Base-by-base conservation (phyloP, 257 asterid genomes). In the Paraleonurus japonicus region DNA sequence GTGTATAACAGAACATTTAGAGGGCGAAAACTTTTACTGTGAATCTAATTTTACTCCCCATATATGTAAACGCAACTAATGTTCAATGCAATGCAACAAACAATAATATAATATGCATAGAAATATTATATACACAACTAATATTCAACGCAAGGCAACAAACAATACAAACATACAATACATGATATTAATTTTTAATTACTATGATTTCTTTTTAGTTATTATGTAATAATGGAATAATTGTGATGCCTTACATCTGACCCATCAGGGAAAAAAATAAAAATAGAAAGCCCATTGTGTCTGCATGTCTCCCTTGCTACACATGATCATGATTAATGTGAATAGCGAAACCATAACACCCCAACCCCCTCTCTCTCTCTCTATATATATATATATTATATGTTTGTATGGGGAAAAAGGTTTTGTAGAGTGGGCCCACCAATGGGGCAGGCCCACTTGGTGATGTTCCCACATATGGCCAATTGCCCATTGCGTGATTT, bases 401-500 rank as follows among this genome's bases (percentile, higher is more conserved):
- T 24, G 26, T 50, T 50, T 6, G 55, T 50, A 50, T 5, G 55
- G 17, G 4, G 24, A 50, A 1, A 50, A 50, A 50, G 0, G 19
- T 24, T 50, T 53, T 62, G 16, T n/a, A 5, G 12, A 45, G 53
- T 61, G 76, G 81, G 80, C 70, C 89, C 78, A 27, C 67, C 22
- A 41, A 71, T 75, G 84, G 91, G 89, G 64, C 69, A 82, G 73
- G 79, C 50, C 89, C 91, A 85, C 85, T 85, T 80, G 39, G 76
- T n/a, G 28, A 71, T 83, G 90, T 83, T 76, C 76, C 85, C 84
- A 78, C 69, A 48, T 51, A 54, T 54, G 61, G 7, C 48, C 65
- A 33, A 69, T 72, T 53, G 60, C 80, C 71, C 79, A 74, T 87
- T 85, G 89, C 90, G 81, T 85, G 94, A 85, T 85, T 79, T 80